Evolutionary conservation across 805 yeast genomes (phyloP), one percentile per base, ranked within the genome.

Genomic region (Kazachstania viticola): DNA sequence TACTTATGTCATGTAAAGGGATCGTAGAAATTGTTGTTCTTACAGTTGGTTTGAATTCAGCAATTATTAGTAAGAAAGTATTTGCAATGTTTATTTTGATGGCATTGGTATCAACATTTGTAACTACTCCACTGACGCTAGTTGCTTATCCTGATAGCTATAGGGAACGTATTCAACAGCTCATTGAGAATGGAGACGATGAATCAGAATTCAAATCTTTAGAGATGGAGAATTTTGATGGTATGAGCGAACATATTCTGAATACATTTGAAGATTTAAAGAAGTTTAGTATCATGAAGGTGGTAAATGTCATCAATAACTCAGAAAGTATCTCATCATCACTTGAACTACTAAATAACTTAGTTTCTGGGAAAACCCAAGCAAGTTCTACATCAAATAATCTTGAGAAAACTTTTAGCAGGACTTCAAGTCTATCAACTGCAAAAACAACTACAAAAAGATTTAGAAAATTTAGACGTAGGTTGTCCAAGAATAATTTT

Each of bases 1-100:
- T 79, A 16, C 62, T 81, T 43, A 81, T 81, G 91, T 79, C 88
- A 5, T 81, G 94, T 65, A 81, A 81, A 55, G 94, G 94, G 55
- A 79, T 80, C 40, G 91, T 80, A 16, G 93, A 80, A 55, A 76
- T 80, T 50, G 87, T 80, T 26, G 91, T 80, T 14, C 61, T 80
- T 41, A 74, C 71, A 26, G 73, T 78, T 16, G 94, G 94, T 30
- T 62, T 79, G 34, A 73, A 70, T 38, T 79, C 91, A 4, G 70
- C 71, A 0, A 81, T 81, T 33, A 72, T 81, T 31, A 62, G 73
- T 4, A 64, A 66, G 35, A 73, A 70, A 38, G 74, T 75, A 1
- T 81, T 72, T 51, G 76, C 87, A 13, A 81, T 81, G 87, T 79
- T 81, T 48, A 71, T 81, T 34, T 72, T 81, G 24, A 81, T 81